These are phyloP conservation scores for Pleurotus eryngii DNA, from an alignment of 768 basidiomycete species.

Conservation along the genomic window DNA sequence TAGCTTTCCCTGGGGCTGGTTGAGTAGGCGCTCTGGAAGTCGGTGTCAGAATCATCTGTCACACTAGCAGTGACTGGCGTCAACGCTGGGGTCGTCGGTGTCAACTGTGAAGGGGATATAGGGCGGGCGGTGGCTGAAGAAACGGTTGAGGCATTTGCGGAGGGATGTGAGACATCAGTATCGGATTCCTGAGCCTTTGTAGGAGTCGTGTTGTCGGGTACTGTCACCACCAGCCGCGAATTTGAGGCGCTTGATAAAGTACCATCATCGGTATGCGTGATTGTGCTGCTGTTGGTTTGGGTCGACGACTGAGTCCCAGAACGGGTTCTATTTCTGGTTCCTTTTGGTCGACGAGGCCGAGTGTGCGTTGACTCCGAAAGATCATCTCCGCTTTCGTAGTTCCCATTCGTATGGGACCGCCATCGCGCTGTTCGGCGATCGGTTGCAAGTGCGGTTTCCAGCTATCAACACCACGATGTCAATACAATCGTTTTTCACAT, in stretches of 20 bases:
- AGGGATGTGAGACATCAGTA: neutral
- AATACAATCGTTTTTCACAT: neutral
- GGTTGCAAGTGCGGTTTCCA: slow-evolving; percentile 69
- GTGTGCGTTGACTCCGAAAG: slow-evolving; percentile 43
- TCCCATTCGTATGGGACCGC: slow-evolving; percentile 26
- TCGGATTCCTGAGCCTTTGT: slow-evolving; percentile 18
- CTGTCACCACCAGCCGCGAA: slow-evolving; percentile 27
- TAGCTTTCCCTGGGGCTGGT: slow-evolving; percentile 69
- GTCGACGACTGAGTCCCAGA: slow-evolving; percentile 67
- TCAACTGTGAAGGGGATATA: slow-evolving; percentile 13
- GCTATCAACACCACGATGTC: slow-evolving; percentile 34
- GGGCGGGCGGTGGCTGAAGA: slow-evolving; percentile 25
- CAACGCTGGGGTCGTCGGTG: slow-evolving; percentile 33
- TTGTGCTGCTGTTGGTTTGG: slow-evolving; percentile 30
- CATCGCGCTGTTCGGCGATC: slow-evolving; percentile 48
- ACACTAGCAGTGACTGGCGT: slow-evolving; percentile 14
- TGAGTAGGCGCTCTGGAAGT: slow-evolving; percentile 86
- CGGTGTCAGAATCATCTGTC: slow-evolving; percentile 78
- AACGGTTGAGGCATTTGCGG: slow-evolving; percentile 12
- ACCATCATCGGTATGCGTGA: slow-evolving; percentile 25
- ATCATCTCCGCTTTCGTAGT: slow-evolving; percentile 53
- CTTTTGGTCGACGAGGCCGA: slow-evolving; percentile 38
- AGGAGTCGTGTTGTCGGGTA: slow-evolving; percentile 35
- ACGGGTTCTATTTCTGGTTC: slow-evolving; percentile 43
- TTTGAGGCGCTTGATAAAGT: slow-evolving; percentile 19